These are phyloP conservation scores for Amanita rubescens DNA, from an alignment of 768 basidiomycete species.

Conservation along the genomic window DNA sequence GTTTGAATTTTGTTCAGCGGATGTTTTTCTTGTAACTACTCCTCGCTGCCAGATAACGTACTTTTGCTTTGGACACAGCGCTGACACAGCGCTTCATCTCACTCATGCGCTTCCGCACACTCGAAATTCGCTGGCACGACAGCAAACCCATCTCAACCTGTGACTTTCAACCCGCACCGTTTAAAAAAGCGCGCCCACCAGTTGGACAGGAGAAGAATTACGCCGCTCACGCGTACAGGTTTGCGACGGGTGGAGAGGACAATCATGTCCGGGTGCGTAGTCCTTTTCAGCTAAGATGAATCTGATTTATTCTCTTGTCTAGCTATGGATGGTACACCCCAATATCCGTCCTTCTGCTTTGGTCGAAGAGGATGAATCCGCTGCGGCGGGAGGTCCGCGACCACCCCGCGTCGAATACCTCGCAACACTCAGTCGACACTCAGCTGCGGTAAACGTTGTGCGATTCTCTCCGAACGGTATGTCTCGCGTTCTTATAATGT, in stretches of 20 bases:
- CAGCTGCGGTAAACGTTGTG: slow-evolving; percentile 93
- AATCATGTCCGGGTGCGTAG: slow-evolving; percentile 88
- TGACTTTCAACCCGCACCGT: slow-evolving; percentile 86
- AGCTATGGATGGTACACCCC: slow-evolving; percentile 95
- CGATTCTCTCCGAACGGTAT: slow-evolving; percentile 91
- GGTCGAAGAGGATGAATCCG: slow-evolving; percentile 32
- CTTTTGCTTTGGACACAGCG: neutral
- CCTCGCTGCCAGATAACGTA: neutral
- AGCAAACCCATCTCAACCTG: slow-evolving; percentile 92
- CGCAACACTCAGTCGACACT: slow-evolving; percentile 87
- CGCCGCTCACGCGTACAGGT: slow-evolving; percentile 70
- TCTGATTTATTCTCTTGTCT: slow-evolving; percentile 2
- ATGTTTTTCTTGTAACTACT: neutral
- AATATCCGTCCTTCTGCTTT: slow-evolving; percentile 70
- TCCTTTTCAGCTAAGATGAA: neutral
- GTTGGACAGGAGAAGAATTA: slow-evolving; percentile 46
- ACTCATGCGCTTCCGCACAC: slow-evolving; percentile 82
- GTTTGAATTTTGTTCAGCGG: neutral
- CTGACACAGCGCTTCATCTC: neutral
- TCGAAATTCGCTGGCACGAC: slow-evolving; percentile 97
- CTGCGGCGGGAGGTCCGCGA: slow-evolving; percentile 24
- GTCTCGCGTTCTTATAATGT: slow-evolving; percentile 1
- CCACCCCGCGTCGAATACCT: slow-evolving; percentile 93
- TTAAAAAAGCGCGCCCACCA: slow-evolving; percentile 70
- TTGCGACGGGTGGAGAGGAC: slow-evolving; percentile 95